Evolutionary conservation across 140 eudicot genomes (phyloP), one percentile per base, ranked within the genome.

Genomic region (Artemisia princeps): DNA sequence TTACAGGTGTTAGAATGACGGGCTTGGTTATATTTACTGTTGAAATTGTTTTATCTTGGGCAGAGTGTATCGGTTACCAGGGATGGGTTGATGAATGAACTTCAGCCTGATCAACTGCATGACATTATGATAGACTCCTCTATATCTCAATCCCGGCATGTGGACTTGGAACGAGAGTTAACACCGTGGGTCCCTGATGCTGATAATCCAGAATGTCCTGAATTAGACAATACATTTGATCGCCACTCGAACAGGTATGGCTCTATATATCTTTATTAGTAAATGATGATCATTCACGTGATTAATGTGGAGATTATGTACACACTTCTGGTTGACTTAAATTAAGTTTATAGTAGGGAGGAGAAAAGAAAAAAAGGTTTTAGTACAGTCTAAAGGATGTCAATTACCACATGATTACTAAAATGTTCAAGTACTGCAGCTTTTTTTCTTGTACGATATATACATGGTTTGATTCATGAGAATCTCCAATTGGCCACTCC

Each of bases 181-280:
- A 81, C 54, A 79, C 95, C 80, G 2, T 91, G 97, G 97, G 84
- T 88, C 67, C 96, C 99, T 14, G 99, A 92, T 60, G 86, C 77
- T 72, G 84, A 77, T 73, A 81, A 57, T 70, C 79, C 86, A 44
- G 86, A 78, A 28, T 79, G 86, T 70, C 87, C 95, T 10, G 98
- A 92, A 70, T 71, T 92, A 76, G 96, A 86, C 37, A 80, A 80
- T 63, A 83, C 86, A 64, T 92, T 92, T 82, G 96, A 88, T 69
- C 83, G 84, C 14, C 87, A 81, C 59, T 80, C 95, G 99, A 82
- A 84, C 78, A 87, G 96, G 96, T 92, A 74, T 56, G 50, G 52
- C 20, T 40, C 42, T 57, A 11, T 49, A 26, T 9, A 16, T 64
- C 55, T 64, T 10, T 57, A 23, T 24, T n/a, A 6, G 44, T 15